Percentiles rank a stretch among this genome's conserved stretches.
Evolutionary conservation across 768 basidiomycete genomes (phyloP).

Genomic region (Psilocybe azurescens): DNA sequence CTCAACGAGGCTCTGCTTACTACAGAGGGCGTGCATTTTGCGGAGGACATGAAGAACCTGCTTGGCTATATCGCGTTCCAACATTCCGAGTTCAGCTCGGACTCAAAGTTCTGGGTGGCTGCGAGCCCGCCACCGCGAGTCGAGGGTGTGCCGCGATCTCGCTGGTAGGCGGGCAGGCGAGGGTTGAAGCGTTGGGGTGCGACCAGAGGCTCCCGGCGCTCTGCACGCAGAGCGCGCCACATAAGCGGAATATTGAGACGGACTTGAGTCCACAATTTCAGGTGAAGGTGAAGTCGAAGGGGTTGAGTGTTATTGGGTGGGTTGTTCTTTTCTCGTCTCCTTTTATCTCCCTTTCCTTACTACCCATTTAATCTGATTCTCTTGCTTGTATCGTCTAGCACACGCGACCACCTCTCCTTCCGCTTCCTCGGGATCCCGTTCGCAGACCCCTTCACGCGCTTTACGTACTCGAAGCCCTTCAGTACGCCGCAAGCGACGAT

Average conservation of each 20-base stretch:
- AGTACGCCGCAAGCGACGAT: constrained; percentile 28
- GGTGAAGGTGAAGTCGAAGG: constrained; percentile 30
- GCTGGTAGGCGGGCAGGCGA: constrained; percentile 6
- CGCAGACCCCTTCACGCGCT: constrained; percentile 47
- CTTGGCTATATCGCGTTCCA: constrained; percentile 20
- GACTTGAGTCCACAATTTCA: constrained; percentile 28
- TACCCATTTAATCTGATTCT: not conserved
- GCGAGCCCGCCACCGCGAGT: constrained; percentile 10
- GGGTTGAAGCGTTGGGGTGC: constrained; percentile 22
- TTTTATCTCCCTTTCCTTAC: not conserved
- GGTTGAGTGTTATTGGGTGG: constrained; percentile 29
- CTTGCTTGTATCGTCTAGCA: constrained; percentile 27
- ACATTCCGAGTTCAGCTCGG: constrained; percentile 1
- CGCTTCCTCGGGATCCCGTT: constrained; percentile 58
- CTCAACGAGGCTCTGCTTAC: constrained; percentile 28
- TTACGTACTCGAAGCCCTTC: constrained; percentile 45
- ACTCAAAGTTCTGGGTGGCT: constrained; percentile 25
- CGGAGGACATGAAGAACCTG: constrained; percentile 21
- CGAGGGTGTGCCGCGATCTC: constrained; percentile 24
- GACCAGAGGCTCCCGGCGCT: constrained; percentile 26
- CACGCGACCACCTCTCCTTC: constrained; percentile 53
- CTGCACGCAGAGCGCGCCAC: constrained; percentile 36
- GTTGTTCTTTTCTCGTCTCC: constrained; percentile 2
- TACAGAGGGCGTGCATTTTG: constrained; percentile 24
- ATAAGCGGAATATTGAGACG: constrained; percentile 27